Conservation (phyloP, 2,329 filamentous ascomycete genomes). For the Colletotrichum musicola region DNA sequence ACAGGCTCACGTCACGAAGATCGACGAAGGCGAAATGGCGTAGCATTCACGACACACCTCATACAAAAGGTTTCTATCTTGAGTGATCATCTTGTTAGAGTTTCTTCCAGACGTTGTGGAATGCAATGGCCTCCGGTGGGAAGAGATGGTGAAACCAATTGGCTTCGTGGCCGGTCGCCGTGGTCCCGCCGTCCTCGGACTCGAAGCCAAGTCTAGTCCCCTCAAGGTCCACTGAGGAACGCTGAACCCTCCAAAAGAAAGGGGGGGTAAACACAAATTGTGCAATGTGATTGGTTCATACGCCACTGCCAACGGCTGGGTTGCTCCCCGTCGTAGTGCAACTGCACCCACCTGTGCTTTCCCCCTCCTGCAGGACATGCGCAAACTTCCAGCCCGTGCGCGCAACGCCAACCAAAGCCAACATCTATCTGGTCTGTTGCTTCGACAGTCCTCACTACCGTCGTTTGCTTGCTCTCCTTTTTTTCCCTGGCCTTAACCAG, state of each 20-base stretch:
- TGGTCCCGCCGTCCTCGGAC: constrained; percentile 17
- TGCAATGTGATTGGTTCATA: constrained; percentile 13
- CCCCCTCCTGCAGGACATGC: constrained; percentile 37
- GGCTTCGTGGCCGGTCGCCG: constrained; percentile 22
- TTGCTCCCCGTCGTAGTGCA: constrained; percentile 18
- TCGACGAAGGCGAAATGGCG: background rate
- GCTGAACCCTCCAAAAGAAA: background rate
- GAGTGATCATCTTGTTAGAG: background rate
- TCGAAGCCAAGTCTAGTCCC: background rate
- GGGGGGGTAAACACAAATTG: background rate
- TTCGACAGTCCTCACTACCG: constrained; percentile 32
- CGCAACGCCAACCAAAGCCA: constrained; percentile 28
- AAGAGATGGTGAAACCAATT: constrained; percentile 36
- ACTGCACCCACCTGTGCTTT: constrained; percentile 32
- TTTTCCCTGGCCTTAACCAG: constrained; percentile 16
- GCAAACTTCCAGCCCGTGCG: constrained; percentile 37
- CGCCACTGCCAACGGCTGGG: background rate
- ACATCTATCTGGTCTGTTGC: constrained; percentile 31
- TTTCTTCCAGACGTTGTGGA: constrained; percentile 21
- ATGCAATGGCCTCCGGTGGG: constrained; percentile 26
- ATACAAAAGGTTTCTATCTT: background rate
- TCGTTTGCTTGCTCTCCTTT: constrained; percentile 19
- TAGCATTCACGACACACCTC: background rate
- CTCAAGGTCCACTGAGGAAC: background rate
- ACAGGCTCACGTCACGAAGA: background rate